phyloP scores from a whole-genome alignment of 1,284 basidiomycete genomes.

The Malassezia globosa region DNA sequence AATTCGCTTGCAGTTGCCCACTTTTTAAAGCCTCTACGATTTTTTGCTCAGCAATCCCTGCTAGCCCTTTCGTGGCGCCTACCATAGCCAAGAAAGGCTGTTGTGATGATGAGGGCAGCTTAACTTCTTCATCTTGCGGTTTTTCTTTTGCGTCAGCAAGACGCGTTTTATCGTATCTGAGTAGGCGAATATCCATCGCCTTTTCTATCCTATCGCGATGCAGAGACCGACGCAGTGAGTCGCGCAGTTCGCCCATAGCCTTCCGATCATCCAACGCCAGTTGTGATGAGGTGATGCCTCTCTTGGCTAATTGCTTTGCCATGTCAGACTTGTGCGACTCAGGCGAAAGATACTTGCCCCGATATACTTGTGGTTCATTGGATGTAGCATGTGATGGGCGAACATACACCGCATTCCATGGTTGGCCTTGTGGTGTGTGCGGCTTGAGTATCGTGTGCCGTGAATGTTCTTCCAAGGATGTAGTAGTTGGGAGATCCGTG shows the following conservation, averaged over 20 bases:
- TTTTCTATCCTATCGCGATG: neutral
- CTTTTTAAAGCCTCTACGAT: slow-evolving; percentile 57
- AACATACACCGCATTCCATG: slow-evolving; percentile 38
- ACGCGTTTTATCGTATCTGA: too few relatives aligned
- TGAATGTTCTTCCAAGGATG: neutral
- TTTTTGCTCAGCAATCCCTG: slow-evolving; percentile 30
- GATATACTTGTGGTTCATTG: slow-evolving; percentile 1
- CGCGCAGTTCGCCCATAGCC: slow-evolving; percentile 10
- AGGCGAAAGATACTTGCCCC: neutral
- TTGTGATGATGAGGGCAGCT: neutral
- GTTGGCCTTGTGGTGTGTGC: slow-evolving; percentile 29
- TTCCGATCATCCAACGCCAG: slow-evolving; percentile 51
- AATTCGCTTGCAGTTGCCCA: slow-evolving; percentile 63
- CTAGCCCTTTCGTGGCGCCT: slow-evolving; percentile 27
- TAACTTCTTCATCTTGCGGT: neutral
- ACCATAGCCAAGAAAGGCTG: neutral
- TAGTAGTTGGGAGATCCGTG: neutral
- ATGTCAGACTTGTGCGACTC: slow-evolving; percentile 14
- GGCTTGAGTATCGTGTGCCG: slow-evolving; percentile 4
- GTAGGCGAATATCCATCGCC: neutral
- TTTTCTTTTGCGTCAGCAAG: neutral
- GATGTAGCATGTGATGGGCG: slow-evolving; percentile 22
- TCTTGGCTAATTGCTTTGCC: slow-evolving; percentile 19
- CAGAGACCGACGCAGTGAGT: neutral
- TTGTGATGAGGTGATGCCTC: slow-evolving; percentile 17